These are phyloP conservation scores for Microsporum audouinii DNA, from an alignment of 2,329 filamentous ascomycete genomes.

Conservation along the genomic window DNA sequence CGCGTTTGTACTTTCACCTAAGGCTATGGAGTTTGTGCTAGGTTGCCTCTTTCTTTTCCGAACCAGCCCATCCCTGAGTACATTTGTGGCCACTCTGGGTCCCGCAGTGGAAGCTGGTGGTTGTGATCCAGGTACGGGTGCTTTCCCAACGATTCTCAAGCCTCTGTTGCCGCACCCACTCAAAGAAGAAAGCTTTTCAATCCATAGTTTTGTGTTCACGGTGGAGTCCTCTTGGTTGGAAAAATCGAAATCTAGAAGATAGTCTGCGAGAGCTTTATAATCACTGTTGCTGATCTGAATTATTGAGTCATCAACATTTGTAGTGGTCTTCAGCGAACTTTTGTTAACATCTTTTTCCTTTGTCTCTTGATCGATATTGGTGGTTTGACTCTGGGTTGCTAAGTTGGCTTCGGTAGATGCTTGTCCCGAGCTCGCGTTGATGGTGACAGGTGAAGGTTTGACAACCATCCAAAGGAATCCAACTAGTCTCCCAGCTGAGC, in stretches of 20 bases:
- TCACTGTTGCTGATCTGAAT: slow-evolving; percentile 29
- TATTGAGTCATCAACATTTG: slow-evolving; percentile 21
- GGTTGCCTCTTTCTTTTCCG: slow-evolving; percentile 30
- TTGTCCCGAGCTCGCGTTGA: background rate
- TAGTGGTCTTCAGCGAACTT: background rate
- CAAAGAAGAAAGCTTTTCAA: slow-evolving; percentile 31
- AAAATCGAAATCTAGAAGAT: slow-evolving; percentile 35
- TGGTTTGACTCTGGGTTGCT: background rate
- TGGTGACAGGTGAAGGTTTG: slow-evolving; percentile 35
- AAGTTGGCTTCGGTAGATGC: no score
- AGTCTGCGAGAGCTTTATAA: slow-evolving; percentile 31
- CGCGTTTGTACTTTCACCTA: background rate
- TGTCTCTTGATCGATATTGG: slow-evolving; percentile 23
- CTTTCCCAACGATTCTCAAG: slow-evolving; percentile 24
- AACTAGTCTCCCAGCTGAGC: slow-evolving; percentile 79
- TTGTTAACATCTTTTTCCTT: background rate
- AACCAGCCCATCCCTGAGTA: slow-evolving; percentile 24
- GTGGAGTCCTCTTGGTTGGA: slow-evolving; percentile 27
- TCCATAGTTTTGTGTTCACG: slow-evolving; percentile 32
- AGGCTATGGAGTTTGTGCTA: background rate
- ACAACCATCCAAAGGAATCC: slow-evolving; percentile 94
- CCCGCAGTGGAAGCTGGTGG: background rate
- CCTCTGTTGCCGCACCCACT: slow-evolving; percentile 30
- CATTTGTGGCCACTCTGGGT: slow-evolving; percentile 14
- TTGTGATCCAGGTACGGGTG: background rate